phyloP scores from a whole-genome alignment of 192 early-diverging fungal species.

The Pecoramyces ruminantium region DNA sequence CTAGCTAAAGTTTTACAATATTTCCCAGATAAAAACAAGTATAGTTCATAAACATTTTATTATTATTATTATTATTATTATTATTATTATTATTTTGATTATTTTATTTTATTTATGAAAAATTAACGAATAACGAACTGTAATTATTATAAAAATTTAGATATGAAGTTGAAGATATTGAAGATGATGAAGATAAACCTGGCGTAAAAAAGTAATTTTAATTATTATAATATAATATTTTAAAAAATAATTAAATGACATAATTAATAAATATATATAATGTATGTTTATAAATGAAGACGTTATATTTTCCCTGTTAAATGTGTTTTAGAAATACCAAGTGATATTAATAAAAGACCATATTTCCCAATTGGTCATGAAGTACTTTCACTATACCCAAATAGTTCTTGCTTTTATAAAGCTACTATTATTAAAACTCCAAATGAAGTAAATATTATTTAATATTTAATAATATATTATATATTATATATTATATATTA shows the following conservation, averaged over 20 bases:
- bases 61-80: no score
- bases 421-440: slow-evolving; percentile 14
- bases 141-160: no score
- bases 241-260: no score
- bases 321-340: slow-evolving; percentile 14
- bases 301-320: slow-evolving; percentile 10
- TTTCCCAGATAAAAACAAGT: slow-evolving; percentile 14
- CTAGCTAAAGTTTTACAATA: slow-evolving; percentile 14
- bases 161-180: slow-evolving; percentile 25
- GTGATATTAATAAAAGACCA: not conserved
- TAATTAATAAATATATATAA: no score
- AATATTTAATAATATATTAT: no score
- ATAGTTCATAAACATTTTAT: no score
- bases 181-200: slow-evolving; percentile 16
- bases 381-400: slow-evolving; percentile 24
- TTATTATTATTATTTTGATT: no score
- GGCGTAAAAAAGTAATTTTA: slow-evolving; percentile 11
- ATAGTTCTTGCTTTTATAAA: slow-evolving; percentile 23
- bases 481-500: no score
- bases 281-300: slow-evolving; percentile 5
- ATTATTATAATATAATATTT: no score
- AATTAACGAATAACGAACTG: no score
- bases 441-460: slow-evolving; percentile 10
- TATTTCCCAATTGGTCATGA: slow-evolving; percentile 14
- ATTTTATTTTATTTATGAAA: no score